Conservation (phyloP, 2,329 filamentous ascomycete genomes). For the Ilyonectria sp. region DNA sequence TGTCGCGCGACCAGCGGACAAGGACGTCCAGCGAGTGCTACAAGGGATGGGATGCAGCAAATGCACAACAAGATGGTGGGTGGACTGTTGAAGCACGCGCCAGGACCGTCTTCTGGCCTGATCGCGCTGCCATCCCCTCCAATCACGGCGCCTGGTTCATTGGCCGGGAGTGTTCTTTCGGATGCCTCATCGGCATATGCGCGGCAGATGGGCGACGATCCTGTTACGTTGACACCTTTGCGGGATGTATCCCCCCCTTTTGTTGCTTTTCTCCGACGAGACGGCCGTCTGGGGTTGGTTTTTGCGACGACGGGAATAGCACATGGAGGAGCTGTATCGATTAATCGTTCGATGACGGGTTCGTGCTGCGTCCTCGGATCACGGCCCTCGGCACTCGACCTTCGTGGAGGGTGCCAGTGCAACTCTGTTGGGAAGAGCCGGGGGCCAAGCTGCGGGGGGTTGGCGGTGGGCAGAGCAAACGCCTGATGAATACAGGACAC, state of each 20-base stretch:
- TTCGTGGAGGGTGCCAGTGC: background rate
- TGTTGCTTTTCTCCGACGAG: slow-evolving; percentile 23
- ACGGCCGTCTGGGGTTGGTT: slow-evolving; percentile 21
- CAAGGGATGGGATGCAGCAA: background rate
- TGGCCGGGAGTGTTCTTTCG: slow-evolving; percentile 27
- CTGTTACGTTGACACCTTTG: slow-evolving; percentile 43
- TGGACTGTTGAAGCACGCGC: slow-evolving; percentile 42
- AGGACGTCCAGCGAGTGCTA: background rate
- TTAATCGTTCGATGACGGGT: slow-evolving; percentile 42
- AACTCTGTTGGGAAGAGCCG: background rate
- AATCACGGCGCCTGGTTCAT: slow-evolving; percentile 40
- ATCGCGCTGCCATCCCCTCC: slow-evolving; percentile 40
- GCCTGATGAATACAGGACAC: slow-evolving; percentile 38
- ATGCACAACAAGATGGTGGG: slow-evolving; percentile 14
- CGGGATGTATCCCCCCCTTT: slow-evolving; percentile 16
- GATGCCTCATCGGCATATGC: slow-evolving; percentile 49
- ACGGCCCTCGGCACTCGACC: slow-evolving; percentile 42
- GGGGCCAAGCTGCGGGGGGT: background rate
- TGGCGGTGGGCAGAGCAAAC: slow-evolving; percentile 34
- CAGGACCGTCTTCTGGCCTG: slow-evolving; percentile 48
- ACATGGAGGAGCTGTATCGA: slow-evolving; percentile 2
- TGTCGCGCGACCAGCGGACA: background rate
- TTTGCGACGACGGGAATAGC: slow-evolving; percentile 21
- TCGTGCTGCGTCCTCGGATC: slow-evolving; percentile 41
- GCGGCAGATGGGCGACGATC: slow-evolving; percentile 49